Evolutionary conservation across 2,329 filamentous ascomycete species (phyloP), one percentile per base, ranked within the genome.

Genomic region (Scedosporium minutisporum): DNA sequence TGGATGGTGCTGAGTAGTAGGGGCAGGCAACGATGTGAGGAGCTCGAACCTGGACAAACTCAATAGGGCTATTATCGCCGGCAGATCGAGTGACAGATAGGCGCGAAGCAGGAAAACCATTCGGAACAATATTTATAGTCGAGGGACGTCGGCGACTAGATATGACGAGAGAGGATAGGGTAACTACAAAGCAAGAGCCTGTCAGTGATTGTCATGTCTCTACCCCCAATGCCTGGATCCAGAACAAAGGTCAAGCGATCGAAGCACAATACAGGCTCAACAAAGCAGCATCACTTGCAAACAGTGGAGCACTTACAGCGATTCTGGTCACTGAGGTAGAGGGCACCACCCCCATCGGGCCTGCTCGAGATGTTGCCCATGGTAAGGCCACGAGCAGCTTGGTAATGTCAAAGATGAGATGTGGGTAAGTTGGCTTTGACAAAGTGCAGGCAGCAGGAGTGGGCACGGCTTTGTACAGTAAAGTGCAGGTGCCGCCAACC

Each of bases 331-430:
- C 90, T 89, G 73, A 97, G 81, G 75, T 89, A 96, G 73, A 97
- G 80, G 70, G 85, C 78, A 69, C 86, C 83, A 73, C 87, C 90
- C 71, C 97, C 93, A 70, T 96, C 93, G 71, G 88, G 87, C 76
- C 87, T 89, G 81, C 93, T 97, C 75, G 86, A 88, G 76, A 97
- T 87, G 80, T 89, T 92, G 73, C 95, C 95, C 95, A 99, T 99
- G 75, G 77, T 83, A 78, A 75, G 69, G 65, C 57, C 38, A 58
- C 65, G 64, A 68, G 65, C 57, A 63, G 33, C 10, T 38, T 38
- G 9, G 33, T 38, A 38, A 38, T 38, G 33, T 14, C 33, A 38
- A 38, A 38, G 33, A 38, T 38, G 33, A 38, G 33, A 38, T 12
- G 33, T 38, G 33, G 33, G 10, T 38, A 38, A 38, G 10, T 38